These are phyloP conservation scores for Sporopachydermia quercuum DNA, from an alignment of 805 yeast species.

Conservation along the genomic window DNA sequence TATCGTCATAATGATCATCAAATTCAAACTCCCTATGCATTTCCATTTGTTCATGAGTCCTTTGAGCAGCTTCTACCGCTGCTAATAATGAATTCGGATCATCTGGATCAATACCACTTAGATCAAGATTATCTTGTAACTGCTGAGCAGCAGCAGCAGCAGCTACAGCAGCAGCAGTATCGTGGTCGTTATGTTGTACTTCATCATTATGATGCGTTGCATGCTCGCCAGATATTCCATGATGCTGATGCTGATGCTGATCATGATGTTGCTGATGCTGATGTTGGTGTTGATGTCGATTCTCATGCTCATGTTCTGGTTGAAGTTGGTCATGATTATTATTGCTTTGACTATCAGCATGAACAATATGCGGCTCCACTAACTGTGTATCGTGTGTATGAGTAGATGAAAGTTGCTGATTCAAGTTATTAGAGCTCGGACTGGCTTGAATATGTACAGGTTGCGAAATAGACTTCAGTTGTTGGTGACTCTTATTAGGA, in stretches of 20 bases:
- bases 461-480: not conserved
- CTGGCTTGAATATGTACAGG: no score
- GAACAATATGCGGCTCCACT: not conserved
- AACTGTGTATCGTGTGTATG: not conserved
- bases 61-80: slow-evolving; percentile 39
- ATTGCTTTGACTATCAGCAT: not conserved
- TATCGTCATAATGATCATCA: slow-evolving; percentile 7
- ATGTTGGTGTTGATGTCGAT: slow-evolving; percentile 12
- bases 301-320: slow-evolving; percentile 2
- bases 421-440: no score
- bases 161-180: slow-evolving; percentile 4
- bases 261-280: slow-evolving; percentile 11
- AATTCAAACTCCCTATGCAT: slow-evolving; percentile 4
- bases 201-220: slow-evolving; percentile 8
- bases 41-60: slow-evolving; percentile 4
- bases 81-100: slow-evolving; percentile 33
- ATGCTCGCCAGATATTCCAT: slow-evolving; percentile 9
- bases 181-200: slow-evolving; percentile 9
- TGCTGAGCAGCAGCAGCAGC: slow-evolving; percentile 6
- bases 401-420: not conserved
- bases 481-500: slow-evolving; percentile 20
- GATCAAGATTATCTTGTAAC: slow-evolving; percentile 1
- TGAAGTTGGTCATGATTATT: slow-evolving; percentile 4
- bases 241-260: slow-evolving; percentile 11
- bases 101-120: slow-evolving; percentile 23